Conservation (phyloP, 202 grass and related monocot species). For the Setaria viridis region DNA sequence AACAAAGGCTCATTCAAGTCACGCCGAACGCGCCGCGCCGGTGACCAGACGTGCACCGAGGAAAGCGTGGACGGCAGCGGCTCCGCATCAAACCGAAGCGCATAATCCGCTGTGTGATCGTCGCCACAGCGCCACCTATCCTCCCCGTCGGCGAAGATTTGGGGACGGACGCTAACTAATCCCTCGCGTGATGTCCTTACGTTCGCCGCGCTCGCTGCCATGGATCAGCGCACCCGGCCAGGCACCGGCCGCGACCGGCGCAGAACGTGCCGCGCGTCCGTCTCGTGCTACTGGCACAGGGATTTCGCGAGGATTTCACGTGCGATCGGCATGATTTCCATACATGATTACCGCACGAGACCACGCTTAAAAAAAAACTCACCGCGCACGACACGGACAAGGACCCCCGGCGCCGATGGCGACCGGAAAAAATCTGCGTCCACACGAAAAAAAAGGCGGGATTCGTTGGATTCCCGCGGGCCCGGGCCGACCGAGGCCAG, state of each 20-base stretch:
- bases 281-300: neutral
- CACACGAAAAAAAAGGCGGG: conserved; percentile 18
- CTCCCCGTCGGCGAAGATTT: no score
- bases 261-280: no score
- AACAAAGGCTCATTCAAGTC: conserved; percentile 4
- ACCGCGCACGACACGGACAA: conserved; percentile 25
- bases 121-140: no score
- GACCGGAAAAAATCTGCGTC: conserved; percentile 21
- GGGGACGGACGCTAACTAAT: no score
- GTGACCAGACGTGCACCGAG: neutral
- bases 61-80: neutral
- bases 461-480: neutral
- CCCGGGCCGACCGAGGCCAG: neutral
- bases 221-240: neutral
- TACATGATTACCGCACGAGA: neutral
- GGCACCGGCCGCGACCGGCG: neutral
- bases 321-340: neutral
- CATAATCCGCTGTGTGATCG: no score
- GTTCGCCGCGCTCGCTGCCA: neutral
- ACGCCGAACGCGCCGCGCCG: conserved; percentile 13
- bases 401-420: neutral
- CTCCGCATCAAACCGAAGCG: neutral
- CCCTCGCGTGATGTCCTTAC: neutral
- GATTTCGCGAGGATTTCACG: neutral
- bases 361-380: neutral